A percentile compares a stretch with the other conserved stretches of the same genome.
phyloP scores from a whole-genome alignment of 768 basidiomycete genomes.

The Pleurotus ostreatus region DNA sequence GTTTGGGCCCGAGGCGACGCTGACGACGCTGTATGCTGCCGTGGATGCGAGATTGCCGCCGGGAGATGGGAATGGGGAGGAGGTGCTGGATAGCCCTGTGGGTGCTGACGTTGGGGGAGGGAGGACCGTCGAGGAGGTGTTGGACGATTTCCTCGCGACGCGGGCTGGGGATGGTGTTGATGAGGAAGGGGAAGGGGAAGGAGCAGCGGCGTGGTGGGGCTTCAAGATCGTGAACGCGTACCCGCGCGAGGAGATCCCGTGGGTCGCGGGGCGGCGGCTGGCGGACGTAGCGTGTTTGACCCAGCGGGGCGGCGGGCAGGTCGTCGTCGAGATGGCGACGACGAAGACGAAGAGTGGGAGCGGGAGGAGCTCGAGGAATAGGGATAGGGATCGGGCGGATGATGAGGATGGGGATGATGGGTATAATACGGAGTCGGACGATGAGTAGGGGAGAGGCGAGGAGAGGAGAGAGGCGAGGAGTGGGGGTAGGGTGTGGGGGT shows the following conservation, averaged over 20 bases:
- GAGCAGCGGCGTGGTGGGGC: constrained; percentile 55
- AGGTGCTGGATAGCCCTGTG: constrained; percentile 31
- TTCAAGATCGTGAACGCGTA: constrained; percentile 70
- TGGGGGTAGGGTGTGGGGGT: too few relatives aligned
- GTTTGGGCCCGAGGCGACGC: constrained; percentile 44
- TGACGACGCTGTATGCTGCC: constrained; percentile 61
- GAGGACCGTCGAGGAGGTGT: too few relatives aligned
- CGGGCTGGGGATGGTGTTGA: constrained; percentile 21
- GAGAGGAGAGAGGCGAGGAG: too few relatives aligned
- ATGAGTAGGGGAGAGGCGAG: constrained; percentile 12
- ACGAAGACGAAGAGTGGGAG: constrained; percentile 16
- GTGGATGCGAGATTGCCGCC: constrained; percentile 31
- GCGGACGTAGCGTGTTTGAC: constrained; percentile 40
- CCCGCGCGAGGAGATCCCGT: constrained; percentile 62
- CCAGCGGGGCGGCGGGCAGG: constrained; percentile 50
- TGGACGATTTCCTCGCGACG: background rate
- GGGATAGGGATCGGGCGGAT: constrained; percentile 45
- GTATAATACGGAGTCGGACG: constrained; percentile 52
- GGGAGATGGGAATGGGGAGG: too few relatives aligned
- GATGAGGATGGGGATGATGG: constrained; percentile 32
- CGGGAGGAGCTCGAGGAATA: constrained; percentile 49
- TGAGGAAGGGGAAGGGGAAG: constrained; percentile 26
- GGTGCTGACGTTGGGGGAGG: constrained; percentile 23
- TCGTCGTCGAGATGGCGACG: constrained; percentile 51
- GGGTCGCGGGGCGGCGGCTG: constrained; percentile 35